Conservation (phyloP, 2,329 filamentous ascomycete genomes). For the Claviceps sp. region DNA sequence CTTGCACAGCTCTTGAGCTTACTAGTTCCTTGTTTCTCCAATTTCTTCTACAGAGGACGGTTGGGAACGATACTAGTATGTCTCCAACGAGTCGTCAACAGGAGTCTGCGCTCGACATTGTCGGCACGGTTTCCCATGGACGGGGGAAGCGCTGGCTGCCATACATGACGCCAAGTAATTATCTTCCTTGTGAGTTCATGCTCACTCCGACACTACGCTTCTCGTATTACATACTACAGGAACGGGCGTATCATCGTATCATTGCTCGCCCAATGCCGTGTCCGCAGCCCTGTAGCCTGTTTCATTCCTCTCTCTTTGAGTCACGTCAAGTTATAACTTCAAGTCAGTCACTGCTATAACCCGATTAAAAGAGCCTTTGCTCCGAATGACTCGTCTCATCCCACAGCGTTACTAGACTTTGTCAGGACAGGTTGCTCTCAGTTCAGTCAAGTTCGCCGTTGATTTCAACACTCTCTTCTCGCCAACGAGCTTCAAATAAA, state of each 20-base stretch:
- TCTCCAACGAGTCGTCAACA: not conserved
- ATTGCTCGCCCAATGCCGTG: not conserved
- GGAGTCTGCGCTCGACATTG: not conserved
- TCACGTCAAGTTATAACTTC: too few relatives aligned
- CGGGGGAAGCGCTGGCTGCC: not conserved
- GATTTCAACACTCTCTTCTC: not conserved
- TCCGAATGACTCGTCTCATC: not conserved
- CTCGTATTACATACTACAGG: not conserved
- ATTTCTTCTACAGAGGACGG: too few relatives aligned
- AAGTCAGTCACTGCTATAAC: not conserved
- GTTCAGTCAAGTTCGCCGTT: not conserved
- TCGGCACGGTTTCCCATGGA: not conserved
- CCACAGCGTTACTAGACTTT: not conserved
- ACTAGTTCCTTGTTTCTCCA: too few relatives aligned
- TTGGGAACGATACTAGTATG: not conserved
- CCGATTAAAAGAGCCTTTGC: not conserved
- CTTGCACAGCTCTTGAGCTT: too few relatives aligned
- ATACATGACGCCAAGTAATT: slow-evolving; percentile 4
- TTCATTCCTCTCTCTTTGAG: not conserved
- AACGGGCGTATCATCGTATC: not conserved
- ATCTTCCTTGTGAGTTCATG: not conserved
- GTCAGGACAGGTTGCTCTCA: not conserved
- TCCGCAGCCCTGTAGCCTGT: not conserved
- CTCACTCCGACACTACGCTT: slow-evolving; percentile 1
- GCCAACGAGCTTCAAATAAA: not conserved